Percentiles rank a stretch among this genome's conserved stretches.
These are phyloP conservation scores for Stylosanthes scabra DNA, from an alignment of 331 rosid genomes.

Conservation along the genomic window DNA sequence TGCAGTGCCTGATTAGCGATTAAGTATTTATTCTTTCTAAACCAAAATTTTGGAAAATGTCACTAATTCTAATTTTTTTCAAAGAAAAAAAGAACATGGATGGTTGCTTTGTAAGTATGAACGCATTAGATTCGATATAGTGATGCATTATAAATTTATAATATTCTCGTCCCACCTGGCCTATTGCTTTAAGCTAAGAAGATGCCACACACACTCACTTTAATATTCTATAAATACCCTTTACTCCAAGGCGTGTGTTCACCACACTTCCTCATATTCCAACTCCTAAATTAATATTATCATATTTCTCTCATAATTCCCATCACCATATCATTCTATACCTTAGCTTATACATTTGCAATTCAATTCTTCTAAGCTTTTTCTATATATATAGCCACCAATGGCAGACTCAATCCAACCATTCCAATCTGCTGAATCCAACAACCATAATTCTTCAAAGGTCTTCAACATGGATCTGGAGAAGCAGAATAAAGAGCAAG, in stretches of 20 bases:
- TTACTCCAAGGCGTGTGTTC: conserved; percentile 55
- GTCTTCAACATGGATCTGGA: conserved; percentile 12
- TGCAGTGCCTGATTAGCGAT: no score
- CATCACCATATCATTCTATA: background rate
- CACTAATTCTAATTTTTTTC: no score
- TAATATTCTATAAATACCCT: conserved; percentile 28
- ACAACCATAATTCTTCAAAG: conserved; percentile 18
- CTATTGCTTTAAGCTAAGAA: background rate
- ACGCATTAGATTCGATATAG: background rate
- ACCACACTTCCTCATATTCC: conserved; percentile 43
- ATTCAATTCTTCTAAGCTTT: background rate
- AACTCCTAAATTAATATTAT: background rate
- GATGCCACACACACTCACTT: conserved; percentile 16
- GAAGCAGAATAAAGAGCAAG: background rate
- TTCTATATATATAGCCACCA: background rate
- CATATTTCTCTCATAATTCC: background rate
- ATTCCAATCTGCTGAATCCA: background rate
- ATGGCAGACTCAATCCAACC: conserved; percentile 34
- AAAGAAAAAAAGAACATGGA: no score
- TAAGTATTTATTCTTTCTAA: no score
- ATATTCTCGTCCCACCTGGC: background rate
- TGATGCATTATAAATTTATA: background rate
- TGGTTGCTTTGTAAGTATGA: background rate
- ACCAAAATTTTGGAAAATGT: no score
- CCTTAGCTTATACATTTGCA: background rate